Conservation (phyloP, 116 monocot species). For the Papilionanthe hybrid region DNA sequence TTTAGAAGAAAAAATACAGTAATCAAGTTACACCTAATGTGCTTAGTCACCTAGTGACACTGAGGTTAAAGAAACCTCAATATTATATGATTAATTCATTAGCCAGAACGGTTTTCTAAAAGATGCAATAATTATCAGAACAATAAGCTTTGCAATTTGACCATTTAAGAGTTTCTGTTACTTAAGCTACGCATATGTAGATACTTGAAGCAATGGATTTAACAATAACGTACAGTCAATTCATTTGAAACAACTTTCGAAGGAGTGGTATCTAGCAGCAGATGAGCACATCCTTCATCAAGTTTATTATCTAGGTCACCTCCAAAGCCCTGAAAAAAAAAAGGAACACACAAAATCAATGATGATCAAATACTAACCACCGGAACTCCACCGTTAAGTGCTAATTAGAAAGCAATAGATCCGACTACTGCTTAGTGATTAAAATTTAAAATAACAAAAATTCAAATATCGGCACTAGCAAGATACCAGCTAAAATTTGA, state of each 20-base stretch:
- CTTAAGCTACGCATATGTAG: background rate
- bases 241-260: slow-evolving; percentile 95
- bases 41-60: background rate
- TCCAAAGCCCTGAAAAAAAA: slow-evolving; percentile 53
- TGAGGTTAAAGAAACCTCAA: background rate
- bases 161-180: background rate
- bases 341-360: slow-evolving; percentile 8
- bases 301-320: slow-evolving; percentile 67
- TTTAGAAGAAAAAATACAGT: background rate
- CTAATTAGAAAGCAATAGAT: background rate
- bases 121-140: background rate
- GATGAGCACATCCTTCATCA: slow-evolving; percentile 76
- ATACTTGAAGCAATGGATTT: slow-evolving; percentile 5
- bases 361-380: background rate
- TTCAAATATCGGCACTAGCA: background rate
- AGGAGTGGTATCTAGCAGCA: slow-evolving; percentile 85
- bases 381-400: background rate
- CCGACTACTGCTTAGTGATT: background rate
- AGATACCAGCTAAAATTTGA: background rate
- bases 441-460: background rate
- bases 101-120: background rate
- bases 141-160: background rate
- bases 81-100: background rate
- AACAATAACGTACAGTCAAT: slow-evolving; percentile 57
- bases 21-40: background rate